phyloP scores from a whole-genome alignment of 1,284 basidiomycete genomes.

The Irpex rosettiformis region DNA sequence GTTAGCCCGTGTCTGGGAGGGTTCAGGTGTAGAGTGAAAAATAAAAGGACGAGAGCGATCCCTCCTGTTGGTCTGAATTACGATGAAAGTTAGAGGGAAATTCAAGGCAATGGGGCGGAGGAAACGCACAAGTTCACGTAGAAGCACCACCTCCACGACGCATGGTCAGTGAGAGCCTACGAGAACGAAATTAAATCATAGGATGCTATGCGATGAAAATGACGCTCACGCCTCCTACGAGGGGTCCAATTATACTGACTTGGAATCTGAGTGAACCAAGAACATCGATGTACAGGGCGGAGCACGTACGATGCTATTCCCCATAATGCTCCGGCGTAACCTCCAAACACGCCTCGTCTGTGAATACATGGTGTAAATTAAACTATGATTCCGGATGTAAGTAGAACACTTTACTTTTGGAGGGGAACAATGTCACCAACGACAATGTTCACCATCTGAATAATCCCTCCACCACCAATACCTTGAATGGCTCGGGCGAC shows the following conservation, averaged over 20 bases:
- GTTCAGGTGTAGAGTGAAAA: neutral
- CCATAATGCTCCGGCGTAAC: constrained; percentile 41
- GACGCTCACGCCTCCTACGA: constrained; percentile 30
- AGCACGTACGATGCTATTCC: constrained; percentile 37
- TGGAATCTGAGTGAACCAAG: neutral
- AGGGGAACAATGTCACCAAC: constrained; percentile 33
- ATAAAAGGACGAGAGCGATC: neutral
- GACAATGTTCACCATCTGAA: constrained; percentile 34
- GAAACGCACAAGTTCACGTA: constrained; percentile 3
- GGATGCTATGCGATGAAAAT: neutral
- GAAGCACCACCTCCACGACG: constrained; percentile 11
- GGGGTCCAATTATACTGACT: constrained; percentile 41
- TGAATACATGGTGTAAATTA: constrained; percentile 3
- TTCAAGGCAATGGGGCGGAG: too few species aligned
- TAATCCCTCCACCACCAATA: constrained; percentile 42
- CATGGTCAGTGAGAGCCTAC: constrained; percentile 6
- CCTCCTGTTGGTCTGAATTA: neutral
- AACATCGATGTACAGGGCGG: neutral
- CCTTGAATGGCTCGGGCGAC: constrained; percentile 48
- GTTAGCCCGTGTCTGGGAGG: constrained; percentile 42
- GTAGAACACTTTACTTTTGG: neutral
- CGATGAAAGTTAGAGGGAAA: neutral
- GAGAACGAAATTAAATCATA: neutral
- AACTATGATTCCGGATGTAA: neutral
- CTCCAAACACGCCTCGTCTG: constrained; percentile 37